phyloP scores from a whole-genome alignment of 1,284 basidiomycete species.

The Neonothopanus nambi region DNA sequence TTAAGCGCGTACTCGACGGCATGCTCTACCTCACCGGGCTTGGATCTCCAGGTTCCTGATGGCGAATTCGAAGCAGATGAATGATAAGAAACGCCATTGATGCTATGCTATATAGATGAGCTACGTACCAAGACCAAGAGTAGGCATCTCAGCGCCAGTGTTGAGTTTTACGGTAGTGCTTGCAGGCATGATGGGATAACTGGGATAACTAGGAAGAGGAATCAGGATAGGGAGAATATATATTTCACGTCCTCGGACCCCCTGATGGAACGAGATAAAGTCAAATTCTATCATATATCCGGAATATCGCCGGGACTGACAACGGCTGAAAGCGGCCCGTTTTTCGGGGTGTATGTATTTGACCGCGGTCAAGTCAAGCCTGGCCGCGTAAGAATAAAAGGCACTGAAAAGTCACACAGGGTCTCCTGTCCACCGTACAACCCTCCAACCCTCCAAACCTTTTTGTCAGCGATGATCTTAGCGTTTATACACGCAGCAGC shows the following conservation, averaged over 20 bases:
- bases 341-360: too few species aligned
- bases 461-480: conserved; percentile 12
- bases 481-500: background rate
- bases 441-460: conserved; percentile 12
- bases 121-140: conserved; percentile 67
- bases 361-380: too few species aligned
- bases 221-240: background rate
- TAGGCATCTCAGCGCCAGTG: conserved; percentile 74
- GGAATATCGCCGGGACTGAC: too few species aligned
- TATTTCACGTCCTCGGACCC: too few species aligned
- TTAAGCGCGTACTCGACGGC: conserved; percentile 76
- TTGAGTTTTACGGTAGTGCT: conserved; percentile 60
- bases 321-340: too few species aligned
- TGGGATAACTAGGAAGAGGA: background rate
- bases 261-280: too few species aligned
- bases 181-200: conserved; percentile 40
- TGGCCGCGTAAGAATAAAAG: background rate
- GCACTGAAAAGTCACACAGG: conserved; percentile 13
- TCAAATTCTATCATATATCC: too few species aligned
- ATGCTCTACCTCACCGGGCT: conserved; percentile 59
- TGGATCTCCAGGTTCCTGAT: conserved; percentile 77
- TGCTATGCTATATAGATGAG: background rate
- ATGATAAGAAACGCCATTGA: conserved; percentile 4
- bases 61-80: background rate
- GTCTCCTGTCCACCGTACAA: conserved; percentile 6